phyloP scores from a whole-genome alignment of 345 rosid genomes.

The Syzygium jambos region DNA sequence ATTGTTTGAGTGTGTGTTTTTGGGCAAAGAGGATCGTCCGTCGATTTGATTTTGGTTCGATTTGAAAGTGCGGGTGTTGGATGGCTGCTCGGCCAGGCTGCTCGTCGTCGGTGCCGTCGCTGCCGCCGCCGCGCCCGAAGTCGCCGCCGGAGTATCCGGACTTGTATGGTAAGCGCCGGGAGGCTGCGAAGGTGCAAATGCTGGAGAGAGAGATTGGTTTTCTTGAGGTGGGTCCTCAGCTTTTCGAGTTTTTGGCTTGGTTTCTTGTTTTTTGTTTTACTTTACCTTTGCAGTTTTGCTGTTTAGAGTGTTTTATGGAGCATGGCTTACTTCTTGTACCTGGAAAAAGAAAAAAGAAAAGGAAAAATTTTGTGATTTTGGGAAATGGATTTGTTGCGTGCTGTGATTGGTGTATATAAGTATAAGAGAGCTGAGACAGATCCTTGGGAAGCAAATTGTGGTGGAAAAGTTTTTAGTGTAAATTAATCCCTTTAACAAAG shows the following conservation, averaged over 20 bases:
- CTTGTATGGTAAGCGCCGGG: conserved; percentile 84
- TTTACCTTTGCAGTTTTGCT: neutral
- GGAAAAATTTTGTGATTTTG: neutral
- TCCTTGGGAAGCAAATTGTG: neutral
- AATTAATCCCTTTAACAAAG: neutral
- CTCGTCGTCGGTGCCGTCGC: conserved; percentile 20
- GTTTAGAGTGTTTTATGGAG: neutral
- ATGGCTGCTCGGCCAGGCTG: conserved; percentile 38
- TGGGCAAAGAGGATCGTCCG: neutral
- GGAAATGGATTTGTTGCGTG: neutral
- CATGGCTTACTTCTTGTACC: neutral
- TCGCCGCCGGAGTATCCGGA: conserved; percentile 95
- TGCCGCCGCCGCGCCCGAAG: conserved; percentile 74
- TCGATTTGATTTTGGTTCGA: neutral
- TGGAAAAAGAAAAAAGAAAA: neutral
- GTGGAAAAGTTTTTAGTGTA: neutral
- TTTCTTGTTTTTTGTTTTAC: neutral
- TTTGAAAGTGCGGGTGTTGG: neutral
- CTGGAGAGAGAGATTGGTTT: conserved; percentile 86
- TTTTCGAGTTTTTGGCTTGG: neutral
- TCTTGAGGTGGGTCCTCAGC: conserved; percentile 55
- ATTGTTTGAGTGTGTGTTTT: neutral
- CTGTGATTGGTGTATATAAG: neutral
- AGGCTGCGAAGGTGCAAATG: conserved; percentile 75
- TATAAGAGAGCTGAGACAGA: neutral